Evolutionary conservation across 805 yeast species (phyloP), one percentile per base, ranked within the genome.

Genomic region (Pichia rugopelliculosa): DNA sequence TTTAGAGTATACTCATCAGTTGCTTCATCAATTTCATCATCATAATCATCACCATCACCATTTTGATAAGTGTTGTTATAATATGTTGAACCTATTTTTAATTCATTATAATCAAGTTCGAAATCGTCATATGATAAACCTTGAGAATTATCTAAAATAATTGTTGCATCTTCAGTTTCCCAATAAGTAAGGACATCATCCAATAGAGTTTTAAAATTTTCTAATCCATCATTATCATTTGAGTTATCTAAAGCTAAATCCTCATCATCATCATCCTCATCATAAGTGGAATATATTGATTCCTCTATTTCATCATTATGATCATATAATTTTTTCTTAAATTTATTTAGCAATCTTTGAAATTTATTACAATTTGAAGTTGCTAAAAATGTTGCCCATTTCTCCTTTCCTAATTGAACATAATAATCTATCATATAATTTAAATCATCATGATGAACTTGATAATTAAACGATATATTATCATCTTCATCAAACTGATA

Each of bases 351-450:
- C 10, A 64, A 52, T 12, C 50, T 56, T 22, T 53, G 41, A 39
- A 64, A 64, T 39, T 61, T 60, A 3, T 53, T 53, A 8, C 57
- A 45, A 15, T 61, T 53, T 9, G 58, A 53, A 21, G 59, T 56
- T 3, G 66, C 65, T 38, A 64, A 45, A 42, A 58, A 61, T 6
- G 53, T 56, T 2, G 58, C 62, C 53, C 64, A 51, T 41, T 60
- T 60, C 22, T 56, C 59, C 38, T 57, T 56, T 2, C 62, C 64
- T 52, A 57, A 53, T 5, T 45, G 51, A 17, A 59, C 4, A 24
- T 57, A 59, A 42, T 48, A 39, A 27, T 55, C 56, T 15, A 59
- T 30, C 39, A 54, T 47, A 11, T 46, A 44, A 23, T 54, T 56
- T 24, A 59, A 53, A 36, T 61, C 61, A 20, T 60, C 56, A 9